Base-by-base conservation (phyloP, 257 asterid species). In the Cinchona pubescens region DNA sequence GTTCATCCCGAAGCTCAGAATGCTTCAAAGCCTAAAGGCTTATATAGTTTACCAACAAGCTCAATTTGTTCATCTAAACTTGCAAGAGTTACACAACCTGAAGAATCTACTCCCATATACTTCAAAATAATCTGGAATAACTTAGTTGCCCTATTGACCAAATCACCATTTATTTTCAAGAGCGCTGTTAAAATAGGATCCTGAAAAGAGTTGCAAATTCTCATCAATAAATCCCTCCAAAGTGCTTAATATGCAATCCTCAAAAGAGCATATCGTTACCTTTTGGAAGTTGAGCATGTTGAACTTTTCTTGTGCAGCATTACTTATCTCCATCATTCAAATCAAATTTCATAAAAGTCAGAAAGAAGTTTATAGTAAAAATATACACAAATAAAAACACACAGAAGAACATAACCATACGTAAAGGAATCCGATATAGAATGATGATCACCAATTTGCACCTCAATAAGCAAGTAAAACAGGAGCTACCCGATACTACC, bases 1-100 rank as follows among this genome's bases (percentile, higher is more conserved):
- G 96, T 74, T 95, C 99, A 75, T 95, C 99, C 25, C 99, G 96
- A 72, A 96, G 97, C 82, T 93, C 99, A 71, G 98, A 83, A 35
- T 95, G 97, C 84, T 88, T 93, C 89, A 93, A 70, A 58, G 98
- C 86, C 76, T 92, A n/a, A n/a, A n/a, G n/a, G 97, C 84, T 96
- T 96, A 86, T 86, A 96, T 37, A 96, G 87, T 86, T 91, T 96
- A 79, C 92, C 84, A 58, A 93, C 90, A 72, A 93, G 92, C 81
- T 90, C 97, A 77, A 90, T 86, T 65, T 93, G 84, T 62, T 93
- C 99, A 83, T 92, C 95, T 59, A 93, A 85, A 76, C 91, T 89
- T 69, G 77, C 79, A 32, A 83, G 87, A 75, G 82, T 59, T 61
- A 74, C 82, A 76, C 91, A 88, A 78, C 90, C 99, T 35, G 88